phyloP scores from a whole-genome alignment of 352 stramenopile genomes.

The Globisporangium takayamanum region DNA sequence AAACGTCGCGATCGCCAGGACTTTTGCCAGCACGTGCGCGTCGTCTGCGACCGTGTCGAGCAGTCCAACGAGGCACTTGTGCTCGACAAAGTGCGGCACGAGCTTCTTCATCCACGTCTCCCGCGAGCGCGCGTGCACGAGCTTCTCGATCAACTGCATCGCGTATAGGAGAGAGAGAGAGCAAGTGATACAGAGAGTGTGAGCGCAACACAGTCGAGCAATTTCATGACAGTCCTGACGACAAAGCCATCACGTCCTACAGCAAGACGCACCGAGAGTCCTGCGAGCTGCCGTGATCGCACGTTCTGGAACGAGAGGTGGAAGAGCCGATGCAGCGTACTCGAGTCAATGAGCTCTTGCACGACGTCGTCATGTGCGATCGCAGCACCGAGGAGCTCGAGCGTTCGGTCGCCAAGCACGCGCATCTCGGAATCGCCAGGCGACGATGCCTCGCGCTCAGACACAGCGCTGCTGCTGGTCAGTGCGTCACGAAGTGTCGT shows the following conservation, averaged over 20 bases:
- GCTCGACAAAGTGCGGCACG: constrained; percentile 21
- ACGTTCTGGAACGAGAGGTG: constrained; percentile 23
- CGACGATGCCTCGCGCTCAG: neutral
- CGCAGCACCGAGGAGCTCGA: constrained; percentile 24
- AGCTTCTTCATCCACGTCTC: constrained; percentile 14
- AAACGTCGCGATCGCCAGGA: constrained; percentile 15
- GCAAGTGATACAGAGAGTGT: neutral
- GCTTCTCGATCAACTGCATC: constrained; percentile 19
- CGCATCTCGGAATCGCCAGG: neutral
- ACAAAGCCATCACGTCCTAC: neutral
- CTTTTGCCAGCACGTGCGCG: constrained; percentile 16
- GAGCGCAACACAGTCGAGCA: neutral
- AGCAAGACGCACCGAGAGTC: constrained; percentile 16
- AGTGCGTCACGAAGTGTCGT: neutral
- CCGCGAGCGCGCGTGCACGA: constrained; percentile 16
- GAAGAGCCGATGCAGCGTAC: constrained; percentile 49
- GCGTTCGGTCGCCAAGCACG: constrained; percentile 16
- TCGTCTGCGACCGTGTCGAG: constrained; percentile 11
- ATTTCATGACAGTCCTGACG: neutral
- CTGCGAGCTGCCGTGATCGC: constrained; percentile 8
- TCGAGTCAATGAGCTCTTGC: constrained; percentile 41
- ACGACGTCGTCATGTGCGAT: constrained; percentile 33
- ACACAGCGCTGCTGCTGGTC: neutral
- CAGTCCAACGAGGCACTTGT: constrained; percentile 21
- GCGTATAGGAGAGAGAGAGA: neutral